These are phyloP conservation scores for Gnomoniopsis smithogilvyi DNA, from an alignment of 2,329 filamentous ascomycete genomes.

Conservation along the genomic window DNA sequence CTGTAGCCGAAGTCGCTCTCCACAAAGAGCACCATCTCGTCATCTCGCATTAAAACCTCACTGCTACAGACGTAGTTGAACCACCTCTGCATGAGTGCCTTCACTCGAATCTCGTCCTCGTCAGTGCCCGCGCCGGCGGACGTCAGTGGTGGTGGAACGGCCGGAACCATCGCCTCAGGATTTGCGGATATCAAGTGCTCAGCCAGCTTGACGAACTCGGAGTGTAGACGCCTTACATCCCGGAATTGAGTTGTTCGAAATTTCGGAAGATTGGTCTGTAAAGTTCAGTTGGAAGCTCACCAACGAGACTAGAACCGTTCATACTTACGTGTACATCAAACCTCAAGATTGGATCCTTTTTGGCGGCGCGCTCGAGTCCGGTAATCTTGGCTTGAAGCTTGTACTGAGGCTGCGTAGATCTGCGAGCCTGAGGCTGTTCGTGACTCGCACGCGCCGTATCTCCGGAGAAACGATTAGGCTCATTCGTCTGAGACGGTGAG, in stretches of 20 bases:
- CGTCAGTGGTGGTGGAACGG: conserved; percentile 90
- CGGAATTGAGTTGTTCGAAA: conserved; percentile 98
- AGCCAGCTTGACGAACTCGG: conserved; percentile 93
- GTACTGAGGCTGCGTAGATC: conserved; percentile 63
- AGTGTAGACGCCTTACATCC: conserved; percentile 91
- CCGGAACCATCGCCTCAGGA: conserved; percentile 89
- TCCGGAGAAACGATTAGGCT: conserved; percentile 22
- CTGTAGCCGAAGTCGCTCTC: conserved; percentile 99
- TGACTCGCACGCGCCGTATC: conserved; percentile 21
- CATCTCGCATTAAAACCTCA: conserved; percentile 88
- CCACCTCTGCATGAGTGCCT: conserved; percentile 89
- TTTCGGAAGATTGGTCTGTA: conserved; percentile 93
- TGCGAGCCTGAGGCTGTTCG: conserved; percentile 51
- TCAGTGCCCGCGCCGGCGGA: conserved; percentile 94
- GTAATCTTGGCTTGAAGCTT: conserved; percentile 95
- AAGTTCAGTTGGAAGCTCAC: conserved; percentile 11
- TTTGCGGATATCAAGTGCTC: conserved; percentile 97
- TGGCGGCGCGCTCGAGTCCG: conserved; percentile 84
- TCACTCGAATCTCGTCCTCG: conserved; percentile 88
- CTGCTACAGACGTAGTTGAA: conserved; percentile 90
- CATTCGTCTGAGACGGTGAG: conserved; percentile 18
- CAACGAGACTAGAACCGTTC: not conserved
- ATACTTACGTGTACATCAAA: conserved; percentile 93
- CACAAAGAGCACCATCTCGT: conserved; percentile 98
- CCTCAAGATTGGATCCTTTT: conserved; percentile 90